Percentiles rank a stretch among this genome's conserved stretches.
Evolutionary conservation across 345 rosid species (phyloP).

Genomic region (Citrus cavaleriei): DNA sequence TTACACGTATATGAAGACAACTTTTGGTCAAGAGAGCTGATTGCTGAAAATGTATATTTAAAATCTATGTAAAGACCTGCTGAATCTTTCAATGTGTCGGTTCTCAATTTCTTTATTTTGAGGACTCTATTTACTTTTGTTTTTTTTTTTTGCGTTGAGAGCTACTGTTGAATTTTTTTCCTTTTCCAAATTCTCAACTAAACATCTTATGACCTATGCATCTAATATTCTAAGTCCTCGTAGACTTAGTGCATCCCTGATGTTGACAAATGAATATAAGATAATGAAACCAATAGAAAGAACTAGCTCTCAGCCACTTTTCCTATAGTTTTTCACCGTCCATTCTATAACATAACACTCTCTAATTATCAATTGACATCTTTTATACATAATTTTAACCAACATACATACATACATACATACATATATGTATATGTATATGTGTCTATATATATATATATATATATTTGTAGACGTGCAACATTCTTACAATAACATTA

Average conservation of each 20-base stretch:
- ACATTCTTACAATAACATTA: neutral
- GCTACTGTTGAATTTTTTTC: neutral
- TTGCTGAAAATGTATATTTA: neutral
- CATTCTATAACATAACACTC: neutral
- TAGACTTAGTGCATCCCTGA: neutral
- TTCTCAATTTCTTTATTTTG: neutral
- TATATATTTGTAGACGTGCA: neutral
- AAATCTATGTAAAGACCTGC: neutral
- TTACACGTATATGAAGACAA: neutral
- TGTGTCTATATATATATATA: too few relatives aligned
- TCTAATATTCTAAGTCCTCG: neutral
- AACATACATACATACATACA: neutral
- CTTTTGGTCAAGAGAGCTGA: neutral
- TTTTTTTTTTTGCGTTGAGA: neutral
- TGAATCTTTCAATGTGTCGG: neutral
- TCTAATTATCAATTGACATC: neutral
- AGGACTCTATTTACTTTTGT: neutral
- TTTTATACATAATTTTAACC: neutral
- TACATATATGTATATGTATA: too few relatives aligned
- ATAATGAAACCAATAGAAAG: neutral
- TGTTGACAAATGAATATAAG: neutral
- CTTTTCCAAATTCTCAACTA: neutral
- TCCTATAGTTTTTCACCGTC: neutral
- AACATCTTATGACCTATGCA: neutral
- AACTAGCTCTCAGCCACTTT: neutral